Evolutionary conservation across 2,329 filamentous ascomycete species (phyloP).

Genomic region (Capronia americana): DNA sequence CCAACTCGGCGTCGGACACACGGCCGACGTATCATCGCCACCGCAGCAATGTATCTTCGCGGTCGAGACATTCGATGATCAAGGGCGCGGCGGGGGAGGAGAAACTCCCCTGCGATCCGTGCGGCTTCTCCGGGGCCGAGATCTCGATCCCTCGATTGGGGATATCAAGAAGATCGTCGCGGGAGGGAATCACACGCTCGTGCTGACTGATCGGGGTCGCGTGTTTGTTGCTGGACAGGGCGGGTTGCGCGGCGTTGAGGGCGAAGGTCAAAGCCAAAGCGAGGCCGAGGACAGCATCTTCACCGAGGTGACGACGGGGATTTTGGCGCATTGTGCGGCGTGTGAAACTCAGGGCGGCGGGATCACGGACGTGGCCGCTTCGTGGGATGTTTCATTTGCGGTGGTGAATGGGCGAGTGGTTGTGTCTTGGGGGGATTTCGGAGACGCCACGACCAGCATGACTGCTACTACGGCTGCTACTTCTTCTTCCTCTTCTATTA

Average conservation of each 20-base stretch:
- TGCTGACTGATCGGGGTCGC: conserved; percentile 66
- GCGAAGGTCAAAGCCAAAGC: not conserved
- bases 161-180: conserved; percentile 54
- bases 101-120: not conserved
- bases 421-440: conserved; percentile 72
- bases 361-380: conserved; percentile 66
- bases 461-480: not conserved
- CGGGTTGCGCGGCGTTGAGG: not conserved
- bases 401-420: conserved; percentile 56
- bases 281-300: not conserved
- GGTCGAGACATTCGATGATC: not conserved
- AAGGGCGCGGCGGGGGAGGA: not conserved
- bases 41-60: conserved; percentile 69
- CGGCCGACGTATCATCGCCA: conserved; percentile 69
- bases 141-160: not conserved
- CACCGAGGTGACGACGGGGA: not conserved
- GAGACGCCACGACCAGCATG: too few species aligned
- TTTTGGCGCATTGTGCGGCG: not conserved
- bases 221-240: conserved; percentile 69
- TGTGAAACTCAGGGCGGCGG: not conserved
- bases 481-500: not conserved
- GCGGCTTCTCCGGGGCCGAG: too few species aligned
- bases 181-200: conserved; percentile 86
- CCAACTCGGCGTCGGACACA: conserved; percentile 74
- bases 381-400: conserved; percentile 77